Base-by-base conservation (phyloP, 129 eudicot genomes). In the Gnaphalium uliginosum region DNA sequence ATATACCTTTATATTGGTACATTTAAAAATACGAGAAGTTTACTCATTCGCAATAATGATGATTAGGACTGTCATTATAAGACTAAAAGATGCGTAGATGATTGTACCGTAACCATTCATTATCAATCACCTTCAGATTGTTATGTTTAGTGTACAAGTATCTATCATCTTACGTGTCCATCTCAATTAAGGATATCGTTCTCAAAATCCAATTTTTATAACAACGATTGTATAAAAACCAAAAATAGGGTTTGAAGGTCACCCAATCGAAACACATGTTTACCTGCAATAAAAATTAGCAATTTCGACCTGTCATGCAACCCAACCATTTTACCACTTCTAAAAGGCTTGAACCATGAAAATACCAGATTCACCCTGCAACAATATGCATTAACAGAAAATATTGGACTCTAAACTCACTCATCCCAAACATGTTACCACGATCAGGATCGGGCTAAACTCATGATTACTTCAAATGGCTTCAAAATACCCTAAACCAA, bases 401-500 rank as follows among this genome's bases (percentile, higher is more conserved):
- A 66, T 32, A 77, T 25, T 46, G 1, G 30, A 58, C 41, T 26
- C 69, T 77, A 43, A 69, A 27, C 76, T 69, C 61, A 48, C 43
- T 64, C 17, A 22, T 15, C 71, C 63, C 19, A 32, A 64, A 50
- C 71, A 27, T 30, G 64, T 46, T 46, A 75, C 0, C 30, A 24
- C 21, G 4, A 67, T 67, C 54, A 39, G 25, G 54, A 67, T 6
- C 18, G 32, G 17, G 46, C 10, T 53, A 63, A 64, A 22, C 62
- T 62, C 29, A 11, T 30, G 25, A 30, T 68, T 57, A 46, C 8
- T 77, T 29, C 2, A 57, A 51, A 41, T 46, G 56, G 62, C 79
- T 41, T 43, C 54, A 73, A 61, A 73, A 43, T 39, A 22, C 24
- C 51, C 70, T 73, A 33, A 66, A 62, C 41, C 76, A 37, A 41